Base-by-base conservation (phyloP, 495 filamentous ascomycete genomes). In the Penicillium egyptiacum region DNA sequence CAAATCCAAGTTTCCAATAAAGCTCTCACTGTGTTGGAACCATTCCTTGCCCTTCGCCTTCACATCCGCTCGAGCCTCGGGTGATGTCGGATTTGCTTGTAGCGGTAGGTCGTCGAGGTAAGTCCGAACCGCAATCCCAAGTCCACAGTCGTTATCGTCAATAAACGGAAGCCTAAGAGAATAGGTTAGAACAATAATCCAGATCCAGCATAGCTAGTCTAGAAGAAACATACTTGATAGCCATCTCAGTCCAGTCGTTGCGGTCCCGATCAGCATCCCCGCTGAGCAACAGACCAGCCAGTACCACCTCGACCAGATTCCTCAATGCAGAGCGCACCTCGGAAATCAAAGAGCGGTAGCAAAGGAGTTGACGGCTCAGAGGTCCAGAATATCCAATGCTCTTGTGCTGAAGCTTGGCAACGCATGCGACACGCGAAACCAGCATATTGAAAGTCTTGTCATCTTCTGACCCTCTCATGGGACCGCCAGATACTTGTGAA, bases 321-420 rank as follows among this genome's bases (percentile, higher is more conserved):
- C 94, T 82, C 56, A 94, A 76, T 39, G 83, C 83, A 51, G 83
- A 79, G 19, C 92, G 90, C 31, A 96, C 86, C 55, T 88, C 85
- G 8, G 86, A 86, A 39, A 88, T 86, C 57, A 97, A 78, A 0
- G 91, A 91, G 57, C 91, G 89, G 75, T 91, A 98, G 28, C 86
- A 88, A 11, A 98, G 80, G 42, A 98, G 79, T 62, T 94, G 89
- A 66, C 92, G 86, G 77, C 89, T 96, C 1, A 99, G 79, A 0
- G 94, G 94, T 1, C 94, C 94, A 23, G 94, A 97, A 72, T 96
- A 99, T 23, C 95, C 92, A 62, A 92, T 92, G 6, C 80, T 75
- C 60, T 89, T 82, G 67, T 99, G 94, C 30, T 85, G 83, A 23
- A 99, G 76, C 61, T 88, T 88, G 45, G 87, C 84, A 60, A 98